Percentiles rank a stretch among this genome's conserved stretches.
These are phyloP conservation scores for Daldinia concentrica DNA, from an alignment of 495 filamentous ascomycete species.

Conservation along the genomic window DNA sequence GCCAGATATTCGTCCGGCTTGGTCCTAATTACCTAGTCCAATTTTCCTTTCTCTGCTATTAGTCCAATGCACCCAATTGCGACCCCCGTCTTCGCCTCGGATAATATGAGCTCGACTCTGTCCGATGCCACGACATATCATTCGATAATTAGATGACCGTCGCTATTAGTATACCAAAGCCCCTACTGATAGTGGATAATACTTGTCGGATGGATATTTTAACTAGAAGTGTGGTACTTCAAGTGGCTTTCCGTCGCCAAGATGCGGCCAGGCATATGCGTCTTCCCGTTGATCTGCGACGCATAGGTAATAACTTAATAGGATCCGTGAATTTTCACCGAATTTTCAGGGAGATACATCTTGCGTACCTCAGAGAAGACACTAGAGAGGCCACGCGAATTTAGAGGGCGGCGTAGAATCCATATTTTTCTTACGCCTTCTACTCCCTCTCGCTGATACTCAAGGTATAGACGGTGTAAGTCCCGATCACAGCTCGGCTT, in stretches of 20 bases:
- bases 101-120: neutral
- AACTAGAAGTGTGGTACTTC: neutral
- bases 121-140: constrained; percentile 13
- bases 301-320: neutral
- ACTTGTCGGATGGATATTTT: neutral
- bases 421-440: neutral
- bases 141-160: neutral
- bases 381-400: neutral
- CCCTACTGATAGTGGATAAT: neutral
- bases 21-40: neutral
- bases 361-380: neutral
- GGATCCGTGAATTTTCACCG: neutral
- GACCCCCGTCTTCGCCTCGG: neutral
- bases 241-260: neutral
- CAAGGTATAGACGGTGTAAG: neutral
- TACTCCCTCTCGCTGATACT: neutral
- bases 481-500: neutral
- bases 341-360: neutral
- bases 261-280: neutral
- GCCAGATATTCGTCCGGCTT: neutral
- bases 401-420: neutral
- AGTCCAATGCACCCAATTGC: neutral
- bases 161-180: neutral
- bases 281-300: neutral
- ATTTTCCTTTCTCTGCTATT: neutral